phyloP scores from a whole-genome alignment of 78 protist species.

The Acrasis kona region DNA sequence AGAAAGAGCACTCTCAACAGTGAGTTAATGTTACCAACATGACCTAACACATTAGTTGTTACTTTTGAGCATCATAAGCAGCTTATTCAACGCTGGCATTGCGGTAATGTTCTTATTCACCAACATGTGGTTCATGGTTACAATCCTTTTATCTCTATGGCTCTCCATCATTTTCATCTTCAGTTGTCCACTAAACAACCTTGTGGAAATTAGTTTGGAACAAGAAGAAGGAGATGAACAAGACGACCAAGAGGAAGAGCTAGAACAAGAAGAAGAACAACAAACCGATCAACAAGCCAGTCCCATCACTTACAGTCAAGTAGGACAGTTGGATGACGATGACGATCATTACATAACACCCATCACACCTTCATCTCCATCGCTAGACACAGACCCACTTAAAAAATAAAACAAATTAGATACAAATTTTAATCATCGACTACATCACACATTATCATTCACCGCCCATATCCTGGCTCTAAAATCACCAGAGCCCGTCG shows the following conservation, averaged over 20 bases:
- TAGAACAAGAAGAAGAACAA: not conserved
- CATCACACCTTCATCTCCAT: too few relatives aligned
- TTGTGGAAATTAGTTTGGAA: too few relatives aligned
- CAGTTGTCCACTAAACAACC: too few relatives aligned
- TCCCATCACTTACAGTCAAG: not conserved
- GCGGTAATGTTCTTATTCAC: too few relatives aligned
- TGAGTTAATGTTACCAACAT: too few relatives aligned
- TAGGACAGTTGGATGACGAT: not conserved
- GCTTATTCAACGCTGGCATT: too few relatives aligned
- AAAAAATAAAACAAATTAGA: not conserved
- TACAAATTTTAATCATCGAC: not conserved
- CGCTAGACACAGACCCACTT: not conserved
- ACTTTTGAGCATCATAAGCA: too few relatives aligned
- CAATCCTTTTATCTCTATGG: too few relatives aligned
- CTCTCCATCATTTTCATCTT: too few relatives aligned
- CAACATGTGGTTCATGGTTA: too few relatives aligned
- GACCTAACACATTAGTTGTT: too few relatives aligned
- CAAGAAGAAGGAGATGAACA: not conserved
- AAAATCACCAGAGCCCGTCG: slow-evolving; percentile 71
- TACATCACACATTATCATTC: not conserved
- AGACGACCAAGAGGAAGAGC: not conserved
- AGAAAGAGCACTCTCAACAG: too few relatives aligned
- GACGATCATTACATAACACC: not conserved
- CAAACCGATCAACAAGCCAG: not conserved
- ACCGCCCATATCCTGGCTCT: slow-evolving; percentile 52